Conservation (phyloP, 495 filamentous ascomycete genomes). For the Talaromyces ruber region DNA sequence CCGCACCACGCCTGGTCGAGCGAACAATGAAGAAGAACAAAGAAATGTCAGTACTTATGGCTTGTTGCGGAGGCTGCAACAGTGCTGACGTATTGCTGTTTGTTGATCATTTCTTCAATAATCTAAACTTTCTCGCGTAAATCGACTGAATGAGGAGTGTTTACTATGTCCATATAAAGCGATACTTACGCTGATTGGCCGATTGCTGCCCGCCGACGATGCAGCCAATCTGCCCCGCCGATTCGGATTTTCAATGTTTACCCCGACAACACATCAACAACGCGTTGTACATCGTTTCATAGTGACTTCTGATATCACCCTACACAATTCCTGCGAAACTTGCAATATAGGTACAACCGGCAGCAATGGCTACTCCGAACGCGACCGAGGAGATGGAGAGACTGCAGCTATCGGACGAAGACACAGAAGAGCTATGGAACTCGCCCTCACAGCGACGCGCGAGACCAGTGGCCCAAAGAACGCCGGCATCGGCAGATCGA, state of each 20-base stretch:
- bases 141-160: not conserved
- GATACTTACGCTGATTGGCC: not conserved
- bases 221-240: not conserved
- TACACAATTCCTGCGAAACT: not conserved
- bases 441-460: conserved; percentile 50
- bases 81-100: not conserved
- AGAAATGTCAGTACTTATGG: not conserved
- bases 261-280: not conserved
- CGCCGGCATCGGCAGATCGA: conserved; percentile 23
- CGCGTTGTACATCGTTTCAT: not conserved
- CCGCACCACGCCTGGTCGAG: not conserved
- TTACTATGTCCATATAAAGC: not conserved
- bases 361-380: conserved; percentile 23
- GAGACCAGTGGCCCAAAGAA: conserved; percentile 13
- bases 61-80: not conserved
- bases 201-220: not conserved
- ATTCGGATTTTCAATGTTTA: not conserved
- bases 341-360: not conserved
- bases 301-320: not conserved
- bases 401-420: conserved; percentile 49
- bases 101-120: no score
- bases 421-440: conserved; percentile 60
- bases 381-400: conserved; percentile 37
- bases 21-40: not conserved
- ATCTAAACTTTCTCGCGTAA: not conserved